Base-by-base conservation (phyloP, 805 yeast species). In the Lachancea mirantina region DNA sequence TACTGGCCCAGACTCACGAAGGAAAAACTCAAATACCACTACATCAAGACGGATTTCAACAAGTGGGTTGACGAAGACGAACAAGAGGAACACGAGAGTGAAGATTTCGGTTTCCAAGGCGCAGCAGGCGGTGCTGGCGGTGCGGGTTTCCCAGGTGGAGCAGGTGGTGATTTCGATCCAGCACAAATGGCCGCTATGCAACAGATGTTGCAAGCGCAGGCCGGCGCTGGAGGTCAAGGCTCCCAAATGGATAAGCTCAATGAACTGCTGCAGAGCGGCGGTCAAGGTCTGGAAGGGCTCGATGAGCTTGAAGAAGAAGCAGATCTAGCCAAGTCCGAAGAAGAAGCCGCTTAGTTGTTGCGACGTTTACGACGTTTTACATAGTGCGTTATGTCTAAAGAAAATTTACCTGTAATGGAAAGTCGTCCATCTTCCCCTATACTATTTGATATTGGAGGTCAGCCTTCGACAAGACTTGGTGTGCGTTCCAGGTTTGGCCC, bases 41-140 rank as follows among this genome's bases (percentile, higher is more conserved):
- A 73, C 61, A 74, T 89, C 56, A 83, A 84, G 68, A 89, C 98
- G 9, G 97, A 89, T 55, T 89, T 89, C 55, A 95, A 88, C 65
- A 84, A 79, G 61, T 89, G 98, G 98, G 95, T 84, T 24, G 98
- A 89, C 55, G 97, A 89, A 66, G 98, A 89, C 55, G 98, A 89
- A 63, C 98, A 89, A 63, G 87, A 84, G 24, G 88, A 77, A 38
- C 46, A 55, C 25, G 65, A 60, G 30, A 52, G 55, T 55, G 70
- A 64, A 34, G 74, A 70, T 31, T 61, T 54, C 26, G 64, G 59
- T 14, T 49, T 49, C 20, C 58, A 40, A 6, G 48, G 45, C 23
- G 52, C 43, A 8, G 60, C 36, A 27, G 40, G 35, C 25, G 74
- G 69, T 39, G 70, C 67, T 27, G 57, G 57, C 33, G 64, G 56